A percentile compares a stretch with the other conserved stretches of the same genome.
These are phyloP conservation scores for Stygiomarasmius scandens DNA, from an alignment of 1,284 basidiomycete species.

Conservation along the genomic window DNA sequence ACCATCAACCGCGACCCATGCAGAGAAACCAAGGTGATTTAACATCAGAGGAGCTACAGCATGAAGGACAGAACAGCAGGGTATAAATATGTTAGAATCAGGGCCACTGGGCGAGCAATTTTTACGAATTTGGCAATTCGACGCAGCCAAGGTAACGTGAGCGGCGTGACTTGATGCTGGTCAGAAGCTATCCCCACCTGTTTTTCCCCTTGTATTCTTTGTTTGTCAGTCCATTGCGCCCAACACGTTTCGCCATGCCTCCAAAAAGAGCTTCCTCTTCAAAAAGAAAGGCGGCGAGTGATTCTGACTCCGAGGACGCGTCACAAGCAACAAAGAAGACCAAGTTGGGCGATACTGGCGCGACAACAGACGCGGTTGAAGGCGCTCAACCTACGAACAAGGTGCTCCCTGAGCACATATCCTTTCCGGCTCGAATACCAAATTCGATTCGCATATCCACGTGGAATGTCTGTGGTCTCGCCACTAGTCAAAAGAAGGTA, in stretches of 20 bases:
- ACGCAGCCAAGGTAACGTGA: too few species aligned
- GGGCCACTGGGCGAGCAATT: background rate
- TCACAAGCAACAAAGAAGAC: constrained; percentile 30
- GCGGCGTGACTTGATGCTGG: too few species aligned
- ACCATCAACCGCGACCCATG: constrained; percentile 61
- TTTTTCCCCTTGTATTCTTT: background rate
- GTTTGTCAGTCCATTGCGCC: background rate
- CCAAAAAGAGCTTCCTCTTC: constrained; percentile 33
- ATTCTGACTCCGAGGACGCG: constrained; percentile 25
- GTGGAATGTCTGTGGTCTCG: constrained; percentile 79
- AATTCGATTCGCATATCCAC: constrained; percentile 61
- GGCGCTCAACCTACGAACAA: constrained; percentile 74
- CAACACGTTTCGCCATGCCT: constrained; percentile 28
- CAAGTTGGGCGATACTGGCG: constrained; percentile 18
- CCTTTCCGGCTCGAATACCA: constrained; percentile 52
- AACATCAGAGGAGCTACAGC: constrained; percentile 42
- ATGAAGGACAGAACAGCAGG: constrained; percentile 2
- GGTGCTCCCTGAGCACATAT: constrained; percentile 63
- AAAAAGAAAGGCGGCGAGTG: constrained; percentile 33
- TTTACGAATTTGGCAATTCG: background rate
- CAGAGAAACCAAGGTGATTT: constrained; percentile 60
- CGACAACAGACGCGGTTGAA: constrained; percentile 14
- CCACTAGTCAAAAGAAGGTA: constrained; percentile 74
- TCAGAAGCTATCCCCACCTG: too few species aligned
- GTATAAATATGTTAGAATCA: background rate